Conservation (phyloP, 2,329 filamentous ascomycete genomes). For the Hyphodiscus sp. region DNA sequence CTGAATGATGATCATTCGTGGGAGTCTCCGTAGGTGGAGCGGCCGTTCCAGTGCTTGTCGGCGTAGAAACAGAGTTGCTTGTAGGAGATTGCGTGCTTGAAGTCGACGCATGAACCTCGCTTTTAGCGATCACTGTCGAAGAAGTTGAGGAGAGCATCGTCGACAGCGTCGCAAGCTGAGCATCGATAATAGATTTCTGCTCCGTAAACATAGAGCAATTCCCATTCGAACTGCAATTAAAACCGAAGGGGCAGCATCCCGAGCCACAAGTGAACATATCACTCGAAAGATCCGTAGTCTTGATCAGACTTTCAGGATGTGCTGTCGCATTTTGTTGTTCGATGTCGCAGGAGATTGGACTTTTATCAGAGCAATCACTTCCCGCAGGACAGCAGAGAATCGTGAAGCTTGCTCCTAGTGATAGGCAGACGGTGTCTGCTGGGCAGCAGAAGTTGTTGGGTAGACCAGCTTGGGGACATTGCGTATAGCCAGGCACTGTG, state of each 20-base stretch:
- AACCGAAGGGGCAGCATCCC: not conserved
- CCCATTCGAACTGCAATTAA: not conserved
- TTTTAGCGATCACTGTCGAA: not conserved
- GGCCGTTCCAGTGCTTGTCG: not conserved
- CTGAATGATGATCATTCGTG: not conserved
- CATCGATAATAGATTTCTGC: not conserved
- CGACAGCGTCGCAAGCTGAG: not conserved
- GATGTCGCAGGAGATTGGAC: not conserved
- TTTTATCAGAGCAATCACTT: not conserved
- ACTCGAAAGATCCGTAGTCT: not conserved
- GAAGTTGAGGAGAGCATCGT: not conserved
- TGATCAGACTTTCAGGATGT: not conserved
- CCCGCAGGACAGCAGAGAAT: not conserved
- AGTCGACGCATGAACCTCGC: not conserved
- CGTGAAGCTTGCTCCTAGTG: not conserved
- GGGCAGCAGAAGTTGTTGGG: not conserved
- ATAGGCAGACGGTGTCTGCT: not conserved
- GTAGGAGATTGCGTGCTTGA: not conserved
- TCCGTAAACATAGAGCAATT: not conserved
- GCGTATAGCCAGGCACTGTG: not conserved
- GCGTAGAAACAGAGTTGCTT: not conserved
- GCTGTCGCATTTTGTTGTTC: not conserved
- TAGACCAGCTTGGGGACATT: not conserved
- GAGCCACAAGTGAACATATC: not conserved
- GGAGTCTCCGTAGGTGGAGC: not conserved